These are phyloP conservation scores for Pyrenophora graminea DNA, from an alignment of 2,329 filamentous ascomycete species.

Conservation along the genomic window DNA sequence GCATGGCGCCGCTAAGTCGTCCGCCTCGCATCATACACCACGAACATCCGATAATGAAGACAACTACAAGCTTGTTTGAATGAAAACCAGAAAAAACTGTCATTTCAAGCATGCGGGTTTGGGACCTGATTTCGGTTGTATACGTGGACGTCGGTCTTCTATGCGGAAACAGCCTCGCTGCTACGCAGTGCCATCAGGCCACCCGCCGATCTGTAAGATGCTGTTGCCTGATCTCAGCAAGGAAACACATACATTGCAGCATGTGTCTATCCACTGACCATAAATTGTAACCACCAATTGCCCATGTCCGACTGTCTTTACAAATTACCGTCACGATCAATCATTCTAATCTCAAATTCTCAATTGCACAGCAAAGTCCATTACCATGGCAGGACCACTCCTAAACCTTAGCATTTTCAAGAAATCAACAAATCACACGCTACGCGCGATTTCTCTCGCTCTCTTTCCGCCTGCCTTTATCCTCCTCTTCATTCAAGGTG, in stretches of 20 bases:
- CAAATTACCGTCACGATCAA: neutral
- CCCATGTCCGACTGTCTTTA: too few species aligned
- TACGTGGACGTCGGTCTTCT: neutral
- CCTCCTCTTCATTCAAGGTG: constrained; percentile 33
- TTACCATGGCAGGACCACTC: constrained; percentile 15
- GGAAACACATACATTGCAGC: too few species aligned
- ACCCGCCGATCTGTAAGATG: constrained; percentile 9
- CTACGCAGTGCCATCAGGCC: constrained; percentile 15
- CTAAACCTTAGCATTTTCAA: constrained; percentile 32
- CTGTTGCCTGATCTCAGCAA: neutral
- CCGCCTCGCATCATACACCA: too few species aligned
- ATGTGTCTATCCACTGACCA: too few species aligned
- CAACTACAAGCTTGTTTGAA: too few species aligned
- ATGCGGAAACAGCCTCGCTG: constrained; percentile 6
- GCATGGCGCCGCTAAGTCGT: too few species aligned
- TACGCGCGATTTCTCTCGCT: constrained; percentile 29
- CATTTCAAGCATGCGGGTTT: too few species aligned
- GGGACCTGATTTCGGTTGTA: neutral
- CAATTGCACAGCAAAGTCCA: neutral
- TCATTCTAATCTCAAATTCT: neutral
- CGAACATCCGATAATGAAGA: too few species aligned
- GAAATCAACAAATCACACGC: constrained; percentile 27
- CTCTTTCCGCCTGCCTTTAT: constrained; percentile 33
- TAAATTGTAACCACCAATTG: too few species aligned
- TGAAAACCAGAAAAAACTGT: too few species aligned